Evolutionary conservation across 75 land plant species (phyloP).

Genomic region (Selaginella moellendorffii): DNA sequence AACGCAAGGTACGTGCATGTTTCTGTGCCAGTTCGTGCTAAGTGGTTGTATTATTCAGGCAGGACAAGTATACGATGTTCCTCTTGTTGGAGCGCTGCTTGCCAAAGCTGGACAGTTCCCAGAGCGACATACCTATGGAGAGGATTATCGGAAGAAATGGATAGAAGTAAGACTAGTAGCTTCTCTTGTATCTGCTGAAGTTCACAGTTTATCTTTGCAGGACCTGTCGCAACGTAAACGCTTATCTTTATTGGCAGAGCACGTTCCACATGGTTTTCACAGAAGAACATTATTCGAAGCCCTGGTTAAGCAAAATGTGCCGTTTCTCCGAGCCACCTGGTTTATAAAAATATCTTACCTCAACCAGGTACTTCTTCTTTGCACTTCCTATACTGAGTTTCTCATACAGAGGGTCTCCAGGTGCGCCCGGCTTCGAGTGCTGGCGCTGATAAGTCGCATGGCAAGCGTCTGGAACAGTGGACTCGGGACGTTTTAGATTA

Average conservation of each 20-base stretch:
- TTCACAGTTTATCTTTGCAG: constrained; percentile 24
- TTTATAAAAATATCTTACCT: constrained; percentile 84
- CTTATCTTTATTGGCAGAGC: constrained; percentile 63
- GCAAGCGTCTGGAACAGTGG: constrained; percentile 66
- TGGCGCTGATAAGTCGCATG: constrained; percentile 58
- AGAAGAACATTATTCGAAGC: constrained; percentile 68
- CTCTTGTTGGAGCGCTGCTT: constrained; percentile 62
- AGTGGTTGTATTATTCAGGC: constrained; percentile 32
- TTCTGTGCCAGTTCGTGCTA: background rate
- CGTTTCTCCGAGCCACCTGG: constrained; percentile 87
- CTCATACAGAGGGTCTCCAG: no score
- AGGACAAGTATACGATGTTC: constrained; percentile 93
- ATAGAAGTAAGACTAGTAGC: constrained; percentile 52
- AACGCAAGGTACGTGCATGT: constrained; percentile 60
- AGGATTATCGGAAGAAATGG: constrained; percentile 83
- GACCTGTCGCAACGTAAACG: constrained; percentile 86
- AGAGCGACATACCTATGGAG: constrained; percentile 61
- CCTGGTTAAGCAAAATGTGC: constrained; percentile 80
- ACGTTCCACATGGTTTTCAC: constrained; percentile 77
- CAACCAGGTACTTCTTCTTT: constrained; percentile 53
- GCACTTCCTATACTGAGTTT: background rate
- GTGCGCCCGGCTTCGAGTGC: constrained; percentile 39
- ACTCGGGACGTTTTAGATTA: constrained; percentile 81
- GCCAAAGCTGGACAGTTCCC: constrained; percentile 70
- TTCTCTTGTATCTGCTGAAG: background rate